phyloP scores from a whole-genome alignment of 306 rosid species.

The Cucumis cinereus region DNA sequence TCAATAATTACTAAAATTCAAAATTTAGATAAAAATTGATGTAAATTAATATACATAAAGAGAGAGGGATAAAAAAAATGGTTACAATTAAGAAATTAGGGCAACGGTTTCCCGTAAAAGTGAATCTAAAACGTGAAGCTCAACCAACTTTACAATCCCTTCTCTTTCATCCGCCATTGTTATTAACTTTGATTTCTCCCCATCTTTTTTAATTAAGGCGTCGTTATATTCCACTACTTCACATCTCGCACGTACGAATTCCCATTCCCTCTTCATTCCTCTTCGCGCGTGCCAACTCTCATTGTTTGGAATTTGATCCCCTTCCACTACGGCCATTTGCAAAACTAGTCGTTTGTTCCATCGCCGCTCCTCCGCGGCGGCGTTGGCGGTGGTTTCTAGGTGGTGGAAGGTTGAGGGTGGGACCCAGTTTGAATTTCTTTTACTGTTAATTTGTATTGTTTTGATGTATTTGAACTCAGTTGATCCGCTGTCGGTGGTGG shows the following conservation, averaged over 20 bases:
- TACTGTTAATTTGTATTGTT: constrained; percentile 11
- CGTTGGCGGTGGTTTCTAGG: neutral
- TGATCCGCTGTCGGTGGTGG: constrained; percentile 18
- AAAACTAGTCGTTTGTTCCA: neutral
- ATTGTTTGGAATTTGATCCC: no score
- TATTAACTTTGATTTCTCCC: neutral
- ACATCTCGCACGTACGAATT: neutral
- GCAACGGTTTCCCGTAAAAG: neutral
- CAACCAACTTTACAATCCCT: neutral
- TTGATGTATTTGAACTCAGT: constrained; percentile 37
- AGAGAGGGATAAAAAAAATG: no score
- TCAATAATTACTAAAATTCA: no score
- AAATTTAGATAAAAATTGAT: no score
- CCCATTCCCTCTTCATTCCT: no score
- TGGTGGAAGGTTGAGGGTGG: neutral
- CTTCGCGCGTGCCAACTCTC: neutral
- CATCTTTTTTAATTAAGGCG: neutral
- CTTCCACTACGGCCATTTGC: no score
- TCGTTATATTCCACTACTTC: neutral
- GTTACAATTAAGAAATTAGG: no score
- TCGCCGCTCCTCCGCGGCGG: no score
- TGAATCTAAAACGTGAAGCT: neutral
- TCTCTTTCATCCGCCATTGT: neutral
- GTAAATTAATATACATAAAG: no score
- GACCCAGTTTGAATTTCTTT: neutral